These are phyloP conservation scores for Kondoa subrosea DNA, from an alignment of 768 basidiomycete species.

Conservation along the genomic window DNA sequence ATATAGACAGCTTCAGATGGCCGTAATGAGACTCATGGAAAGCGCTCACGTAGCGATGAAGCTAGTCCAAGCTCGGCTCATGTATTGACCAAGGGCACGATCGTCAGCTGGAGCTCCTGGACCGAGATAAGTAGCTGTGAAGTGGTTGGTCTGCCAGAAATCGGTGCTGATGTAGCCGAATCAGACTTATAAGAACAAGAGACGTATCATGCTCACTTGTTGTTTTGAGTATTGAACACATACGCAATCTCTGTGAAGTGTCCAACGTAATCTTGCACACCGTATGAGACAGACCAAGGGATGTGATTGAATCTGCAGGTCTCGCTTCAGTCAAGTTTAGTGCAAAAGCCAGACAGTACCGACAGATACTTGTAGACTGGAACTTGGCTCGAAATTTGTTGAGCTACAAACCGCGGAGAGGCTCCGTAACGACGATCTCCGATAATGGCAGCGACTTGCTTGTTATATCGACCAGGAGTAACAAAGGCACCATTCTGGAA, in stretches of 20 bases:
- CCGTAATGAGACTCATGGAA: too few species aligned
- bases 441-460: background rate
- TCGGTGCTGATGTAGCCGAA: too few species aligned
- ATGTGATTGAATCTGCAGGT: background rate
- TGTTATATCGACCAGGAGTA: background rate
- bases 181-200: too few species aligned
- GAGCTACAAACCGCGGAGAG: background rate
- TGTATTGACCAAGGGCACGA: background rate
- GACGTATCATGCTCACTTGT: too few species aligned
- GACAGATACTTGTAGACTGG: background rate
- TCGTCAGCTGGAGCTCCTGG: background rate
- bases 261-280: background rate
- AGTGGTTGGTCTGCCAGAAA: background rate
- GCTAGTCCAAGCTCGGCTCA: background rate
- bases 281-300: background rate
- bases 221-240: background rate
- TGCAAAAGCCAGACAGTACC: too few species aligned
- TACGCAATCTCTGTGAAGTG: background rate
- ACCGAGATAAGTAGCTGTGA: background rate
- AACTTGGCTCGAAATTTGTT: background rate
- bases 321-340: too few species aligned
- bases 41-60: background rate
- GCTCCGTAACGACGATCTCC: background rate
- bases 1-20: too few species aligned
- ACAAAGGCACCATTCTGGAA: background rate